Evolutionary conservation across 805 yeast species (phyloP), one percentile per base, ranked within the genome.

Genomic region (Suhomyces faveliae): DNA sequence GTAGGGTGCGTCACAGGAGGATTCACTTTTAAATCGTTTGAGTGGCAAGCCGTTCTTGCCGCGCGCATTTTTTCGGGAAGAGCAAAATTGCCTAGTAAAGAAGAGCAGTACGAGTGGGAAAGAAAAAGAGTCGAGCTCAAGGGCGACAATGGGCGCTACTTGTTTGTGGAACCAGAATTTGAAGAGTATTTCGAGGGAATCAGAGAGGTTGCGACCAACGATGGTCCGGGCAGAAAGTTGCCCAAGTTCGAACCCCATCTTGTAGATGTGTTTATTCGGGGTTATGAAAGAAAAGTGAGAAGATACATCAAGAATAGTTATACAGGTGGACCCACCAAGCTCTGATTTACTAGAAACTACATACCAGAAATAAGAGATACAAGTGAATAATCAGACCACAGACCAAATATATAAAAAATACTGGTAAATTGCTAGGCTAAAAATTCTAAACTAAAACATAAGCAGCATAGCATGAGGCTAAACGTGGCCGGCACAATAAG

Each of bases 1-100:
- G 64, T 70, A 7, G 76, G 77, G 8, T 61, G 64, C 4, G 68
- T 71, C 42, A 59, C 64, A 1, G 73, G 70, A 29, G 75, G 71
- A 2, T 58, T 73, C 21, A 63, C 73, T 0, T 71, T 72, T 52
- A 59, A 72, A 40, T 70, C 64, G 1, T 73, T 67, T 54, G 77
- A 73, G 51, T 71, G 62, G 55, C 78, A 73, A 51, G 71, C 74
- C 1, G 64, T 68, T 0, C 46, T 66, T 11, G 67, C 67, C 1
- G 57, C 75, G 1, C 51, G 74, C 24, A 62, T 61, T 38, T 58
- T 63, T 33, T 55, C 67, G 1, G 71, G 68, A 5, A 58, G 66
- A 47, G 55, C 61, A 1, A 37, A 51, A 3, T 49, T 70, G 4
- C 76, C 76, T 3, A 37, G 63, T 2, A 24, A 48, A 5, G 46